A percentile compares a stretch with the other conserved stretches of the same genome.
Evolutionary conservation across 768 basidiomycete species (phyloP).

Genomic region (Auricularia auricula-judae): DNA sequence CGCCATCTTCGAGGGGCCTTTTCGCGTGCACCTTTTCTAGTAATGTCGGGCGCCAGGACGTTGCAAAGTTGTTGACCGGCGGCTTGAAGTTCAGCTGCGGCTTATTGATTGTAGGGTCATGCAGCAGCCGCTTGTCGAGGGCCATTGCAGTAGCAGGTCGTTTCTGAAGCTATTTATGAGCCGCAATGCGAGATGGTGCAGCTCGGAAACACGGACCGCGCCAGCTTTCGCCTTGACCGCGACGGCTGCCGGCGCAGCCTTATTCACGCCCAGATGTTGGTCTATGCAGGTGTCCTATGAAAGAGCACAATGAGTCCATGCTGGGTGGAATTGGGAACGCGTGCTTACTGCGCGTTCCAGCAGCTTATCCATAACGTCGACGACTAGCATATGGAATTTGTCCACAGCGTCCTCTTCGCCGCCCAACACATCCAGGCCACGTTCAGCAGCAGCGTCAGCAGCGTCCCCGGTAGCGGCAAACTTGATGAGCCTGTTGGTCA

Average conservation of each 20-base stretch:
- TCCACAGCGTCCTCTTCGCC: conserved; percentile 72
- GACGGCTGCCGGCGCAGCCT: conserved; percentile 43
- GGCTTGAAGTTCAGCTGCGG: conserved; percentile 69
- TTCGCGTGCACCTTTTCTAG: conserved; percentile 67
- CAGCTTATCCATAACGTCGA: conserved; percentile 77
- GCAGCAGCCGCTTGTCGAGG: conserved; percentile 2
- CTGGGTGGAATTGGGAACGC: not conserved
- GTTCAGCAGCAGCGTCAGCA: conserved; percentile 43
- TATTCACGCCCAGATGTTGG: conserved; percentile 58
- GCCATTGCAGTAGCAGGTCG: not conserved
- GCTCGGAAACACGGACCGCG: conserved; percentile 16
- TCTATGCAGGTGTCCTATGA: conserved; percentile 74
- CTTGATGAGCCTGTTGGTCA: conserved; percentile 53
- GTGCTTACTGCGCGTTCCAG: conserved; percentile 68
- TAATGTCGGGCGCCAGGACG: conserved; percentile 60
- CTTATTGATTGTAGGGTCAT: conserved; percentile 33
- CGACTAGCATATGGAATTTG: conserved; percentile 62
- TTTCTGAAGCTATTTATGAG: not conserved
- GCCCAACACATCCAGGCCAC: conserved; percentile 58
- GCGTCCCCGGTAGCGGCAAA: conserved; percentile 55
- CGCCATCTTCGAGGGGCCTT: conserved; percentile 6
- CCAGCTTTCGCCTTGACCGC: conserved; percentile 33
- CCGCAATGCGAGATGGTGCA: not conserved
- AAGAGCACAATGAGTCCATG: not conserved
- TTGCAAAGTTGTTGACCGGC: conserved; percentile 41